Percentiles rank a stretch among this genome's conserved stretches.
phyloP scores from a whole-genome alignment of 176 grass and related monocot genomes.

The Poa pratensis region DNA sequence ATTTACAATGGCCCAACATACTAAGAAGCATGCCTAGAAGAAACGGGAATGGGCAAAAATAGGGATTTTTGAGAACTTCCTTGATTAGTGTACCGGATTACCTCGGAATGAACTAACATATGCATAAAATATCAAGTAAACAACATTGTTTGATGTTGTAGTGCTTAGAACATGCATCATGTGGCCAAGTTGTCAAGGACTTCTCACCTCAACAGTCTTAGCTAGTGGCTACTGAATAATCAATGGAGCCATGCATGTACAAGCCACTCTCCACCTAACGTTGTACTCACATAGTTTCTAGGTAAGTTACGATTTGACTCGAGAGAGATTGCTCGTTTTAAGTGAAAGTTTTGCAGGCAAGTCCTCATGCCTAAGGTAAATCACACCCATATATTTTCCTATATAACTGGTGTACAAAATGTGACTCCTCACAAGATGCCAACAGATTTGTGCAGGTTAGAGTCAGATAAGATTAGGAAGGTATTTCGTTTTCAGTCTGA shows the following conservation, averaged over 20 bases:
- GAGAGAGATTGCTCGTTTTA: not conserved
- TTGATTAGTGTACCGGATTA: not conserved
- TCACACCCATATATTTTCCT: constrained; percentile 5
- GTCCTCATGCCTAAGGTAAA: constrained; percentile 21
- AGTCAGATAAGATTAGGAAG: not conserved
- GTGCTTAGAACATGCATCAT: not conserved
- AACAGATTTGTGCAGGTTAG: constrained; percentile 23
- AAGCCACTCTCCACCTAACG: not conserved
- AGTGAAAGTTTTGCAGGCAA: not conserved
- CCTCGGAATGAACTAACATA: not conserved
- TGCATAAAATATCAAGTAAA: not conserved
- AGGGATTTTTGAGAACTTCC: not conserved
- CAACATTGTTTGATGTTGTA: not conserved
- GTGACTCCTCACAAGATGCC: constrained; percentile 11
- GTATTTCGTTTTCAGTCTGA: not conserved
- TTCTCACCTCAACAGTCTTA: not conserved
- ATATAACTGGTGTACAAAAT: not conserved
- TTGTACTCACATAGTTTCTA: constrained; percentile 2
- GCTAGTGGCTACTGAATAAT: not conserved
- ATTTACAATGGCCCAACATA: not conserved
- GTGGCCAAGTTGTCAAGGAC: not conserved
- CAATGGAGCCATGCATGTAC: not conserved
- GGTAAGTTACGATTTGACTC: not conserved
- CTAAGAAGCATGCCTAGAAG: not conserved
- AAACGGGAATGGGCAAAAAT: not conserved